phyloP scores from a whole-genome alignment of 345 rosid genomes.

The Eucalyptus tenuipes region DNA sequence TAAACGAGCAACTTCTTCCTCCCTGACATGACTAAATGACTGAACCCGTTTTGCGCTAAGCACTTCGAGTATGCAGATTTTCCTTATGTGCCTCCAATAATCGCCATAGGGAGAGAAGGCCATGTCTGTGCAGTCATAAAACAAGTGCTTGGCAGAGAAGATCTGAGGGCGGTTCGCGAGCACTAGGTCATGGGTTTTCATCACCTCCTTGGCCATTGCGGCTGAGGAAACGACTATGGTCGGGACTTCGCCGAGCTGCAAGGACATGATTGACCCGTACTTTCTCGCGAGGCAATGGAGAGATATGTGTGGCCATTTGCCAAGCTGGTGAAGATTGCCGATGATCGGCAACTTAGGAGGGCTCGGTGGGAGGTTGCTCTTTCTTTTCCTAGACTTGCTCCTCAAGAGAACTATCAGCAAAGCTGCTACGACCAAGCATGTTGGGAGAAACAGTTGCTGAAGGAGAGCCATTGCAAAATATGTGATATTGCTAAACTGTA shows the following conservation, averaged over 20 bases:
- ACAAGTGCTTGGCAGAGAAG: conserved; percentile 18
- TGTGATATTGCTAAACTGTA: neutral
- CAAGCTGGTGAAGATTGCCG: conserved; percentile 40
- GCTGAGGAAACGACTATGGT: conserved; percentile 34
- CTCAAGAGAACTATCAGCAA: conserved; percentile 1
- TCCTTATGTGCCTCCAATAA: conserved; percentile 27
- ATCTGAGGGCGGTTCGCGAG: conserved; percentile 20
- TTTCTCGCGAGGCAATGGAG: conserved; percentile 10
- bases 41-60: conserved; percentile 18
- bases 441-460: neutral
- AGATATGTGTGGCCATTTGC: conserved; percentile 14
- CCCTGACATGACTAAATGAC: conserved; percentile 14
- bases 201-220: conserved; percentile 15
- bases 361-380: conserved; percentile 29
- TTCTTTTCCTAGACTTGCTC: neutral
- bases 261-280: conserved; percentile 23
- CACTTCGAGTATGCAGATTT: conserved; percentile 27
- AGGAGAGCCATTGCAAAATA: neutral
- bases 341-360: conserved; percentile 29
- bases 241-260: conserved; percentile 31
- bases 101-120: conserved; percentile 24
- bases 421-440: neutral
- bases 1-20: conserved; percentile 26
- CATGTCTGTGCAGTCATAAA: conserved; percentile 20
- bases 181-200: conserved; percentile 32